A percentile compares a stretch with the other conserved stretches of the same genome.
These are phyloP conservation scores for Fusarium sp. DNA, from an alignment of 2,329 filamentous ascomycete species.

Conservation along the genomic window DNA sequence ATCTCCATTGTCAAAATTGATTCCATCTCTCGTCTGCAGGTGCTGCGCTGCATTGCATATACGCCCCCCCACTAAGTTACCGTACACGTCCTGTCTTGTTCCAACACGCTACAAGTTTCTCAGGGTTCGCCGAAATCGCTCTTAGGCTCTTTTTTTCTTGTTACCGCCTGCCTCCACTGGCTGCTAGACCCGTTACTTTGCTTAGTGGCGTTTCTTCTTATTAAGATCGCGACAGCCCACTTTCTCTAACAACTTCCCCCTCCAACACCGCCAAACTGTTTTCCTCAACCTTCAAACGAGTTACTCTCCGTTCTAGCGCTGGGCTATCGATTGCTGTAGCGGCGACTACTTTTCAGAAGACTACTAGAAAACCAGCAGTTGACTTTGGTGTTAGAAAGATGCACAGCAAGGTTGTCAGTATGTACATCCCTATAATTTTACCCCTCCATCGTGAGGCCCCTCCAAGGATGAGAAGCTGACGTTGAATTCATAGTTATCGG, in stretches of 20 bases:
- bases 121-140: constrained; percentile 42
- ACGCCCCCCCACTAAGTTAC: constrained; percentile 13
- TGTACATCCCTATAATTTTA: constrained; percentile 57
- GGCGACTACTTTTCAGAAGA: constrained; percentile 73
- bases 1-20: constrained; percentile 36
- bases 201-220: constrained; percentile 25
- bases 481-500: constrained; percentile 74
- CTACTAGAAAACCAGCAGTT: constrained; percentile 55
- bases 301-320: constrained; percentile 80
- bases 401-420: constrained; percentile 94
- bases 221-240: constrained; percentile 41
- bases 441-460: constrained; percentile 12
- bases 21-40: constrained; percentile 26
- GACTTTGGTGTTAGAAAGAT: constrained; percentile 73
- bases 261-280: constrained; percentile 84
- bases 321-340: constrained; percentile 81
- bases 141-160: constrained; percentile 12
- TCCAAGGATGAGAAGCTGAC: constrained; percentile 12
- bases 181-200: not conserved
- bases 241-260: constrained; percentile 15
- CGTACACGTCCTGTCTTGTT: constrained; percentile 9
- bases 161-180: constrained; percentile 28
- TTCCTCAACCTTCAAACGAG: constrained; percentile 83
- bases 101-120: constrained; percentile 4
- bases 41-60: constrained; percentile 21